A percentile compares a stretch with the other conserved stretches of the same genome.
These are phyloP conservation scores for Mycena crocata DNA, from an alignment of 768 basidiomycete genomes.

Conservation along the genomic window DNA sequence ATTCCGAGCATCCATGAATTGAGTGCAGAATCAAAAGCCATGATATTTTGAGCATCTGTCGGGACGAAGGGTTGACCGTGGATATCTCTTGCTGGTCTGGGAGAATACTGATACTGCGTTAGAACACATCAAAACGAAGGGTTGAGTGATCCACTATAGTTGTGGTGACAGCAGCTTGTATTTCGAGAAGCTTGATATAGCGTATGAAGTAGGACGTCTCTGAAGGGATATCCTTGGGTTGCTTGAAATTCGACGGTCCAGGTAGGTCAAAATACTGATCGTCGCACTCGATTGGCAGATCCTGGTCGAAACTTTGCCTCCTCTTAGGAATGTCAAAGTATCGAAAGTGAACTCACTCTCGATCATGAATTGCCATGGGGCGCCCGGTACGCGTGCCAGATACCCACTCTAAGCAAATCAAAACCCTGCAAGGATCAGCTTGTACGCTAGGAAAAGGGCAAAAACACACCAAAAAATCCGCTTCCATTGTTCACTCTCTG, in stretches of 20 bases:
- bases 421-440: constrained; percentile 20
- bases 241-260: constrained; percentile 59
- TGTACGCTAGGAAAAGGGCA: background rate
- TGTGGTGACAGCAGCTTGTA: constrained; percentile 54
- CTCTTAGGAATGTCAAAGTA: background rate
- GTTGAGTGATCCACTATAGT: constrained; percentile 56
- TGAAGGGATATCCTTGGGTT: constrained; percentile 64
- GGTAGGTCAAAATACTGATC: constrained; percentile 71
- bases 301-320: too few species aligned
- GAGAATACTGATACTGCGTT: constrained; percentile 59
- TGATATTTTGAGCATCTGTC: constrained; percentile 65
- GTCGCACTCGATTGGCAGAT: constrained; percentile 70
- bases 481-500: constrained; percentile 73
- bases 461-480: constrained; percentile 56
- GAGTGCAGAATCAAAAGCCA: constrained; percentile 70
- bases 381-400: constrained; percentile 60
- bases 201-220: constrained; percentile 57
- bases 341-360: constrained; percentile 66
- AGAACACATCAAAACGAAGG: background rate
- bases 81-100: constrained; percentile 50
- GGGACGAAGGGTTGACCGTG: constrained; percentile 37
- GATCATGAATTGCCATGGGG: constrained; percentile 67
- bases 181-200: constrained; percentile 59
- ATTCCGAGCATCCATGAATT: constrained; percentile 72
- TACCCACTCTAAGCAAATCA: constrained; percentile 35